A percentile compares a stretch with the other conserved stretches of the same genome.
These are phyloP conservation scores for Mucor saturninus DNA, from an alignment of 371 early-diverging fungal species.

Conservation along the genomic window DNA sequence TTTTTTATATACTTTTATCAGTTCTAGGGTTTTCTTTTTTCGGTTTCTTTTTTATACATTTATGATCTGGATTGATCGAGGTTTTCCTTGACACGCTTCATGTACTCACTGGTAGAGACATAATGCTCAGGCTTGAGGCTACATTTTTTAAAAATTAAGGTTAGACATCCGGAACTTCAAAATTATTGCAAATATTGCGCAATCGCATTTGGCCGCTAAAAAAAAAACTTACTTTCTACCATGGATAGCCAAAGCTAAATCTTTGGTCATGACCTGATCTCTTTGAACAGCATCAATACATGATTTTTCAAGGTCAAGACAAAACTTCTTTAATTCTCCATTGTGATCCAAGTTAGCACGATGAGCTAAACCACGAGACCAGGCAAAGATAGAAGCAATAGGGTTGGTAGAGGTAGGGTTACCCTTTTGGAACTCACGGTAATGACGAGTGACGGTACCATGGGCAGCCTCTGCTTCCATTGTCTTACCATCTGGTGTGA, in stretches of 20 bases:
- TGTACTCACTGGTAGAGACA: constrained; percentile 80
- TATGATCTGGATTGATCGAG: constrained; percentile 47
- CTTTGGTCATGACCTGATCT: constrained; percentile 91
- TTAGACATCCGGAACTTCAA: constrained; percentile 10
- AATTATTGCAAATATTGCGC: constrained; percentile 15
- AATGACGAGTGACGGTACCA: constrained; percentile 95
- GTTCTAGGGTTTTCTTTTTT: neutral
- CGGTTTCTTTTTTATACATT: neutral
- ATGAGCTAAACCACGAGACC: constrained; percentile 92
- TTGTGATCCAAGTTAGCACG: constrained; percentile 89
- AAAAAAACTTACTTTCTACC: constrained; percentile 60
- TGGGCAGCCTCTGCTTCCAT: constrained; percentile 95
- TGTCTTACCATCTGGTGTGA: constrained; percentile 90
- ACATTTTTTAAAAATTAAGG: constrained; percentile 6
- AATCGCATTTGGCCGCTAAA: neutral
- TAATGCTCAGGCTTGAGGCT: constrained; percentile 73
- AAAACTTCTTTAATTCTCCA: constrained; percentile 69
- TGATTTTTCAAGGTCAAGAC: constrained; percentile 77
- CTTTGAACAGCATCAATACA: constrained; percentile 83
- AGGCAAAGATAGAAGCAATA: constrained; percentile 91
- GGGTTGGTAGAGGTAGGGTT: constrained; percentile 90
- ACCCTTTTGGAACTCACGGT: constrained; percentile 92
- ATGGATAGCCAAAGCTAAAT: constrained; percentile 83
- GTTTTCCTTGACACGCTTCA: constrained; percentile 72
- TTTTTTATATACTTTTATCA: neutral